Evolutionary conservation across 1,139 yeast species (phyloP), one percentile per base, ranked within the genome.

Genomic region (Candida labiduridarum): DNA sequence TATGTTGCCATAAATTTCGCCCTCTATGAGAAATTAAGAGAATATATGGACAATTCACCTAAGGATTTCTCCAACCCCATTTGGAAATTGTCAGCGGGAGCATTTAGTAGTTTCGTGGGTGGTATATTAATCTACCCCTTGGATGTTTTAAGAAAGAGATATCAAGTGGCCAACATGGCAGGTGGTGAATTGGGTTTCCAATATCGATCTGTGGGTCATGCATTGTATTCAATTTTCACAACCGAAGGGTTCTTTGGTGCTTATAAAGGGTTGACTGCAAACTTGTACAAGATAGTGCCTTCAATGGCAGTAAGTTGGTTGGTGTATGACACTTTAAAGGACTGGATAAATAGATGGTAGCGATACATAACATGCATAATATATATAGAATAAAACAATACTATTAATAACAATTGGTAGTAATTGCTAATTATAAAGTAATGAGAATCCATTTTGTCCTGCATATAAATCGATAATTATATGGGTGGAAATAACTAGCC

Each of bases 271-370:
- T 78, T 92, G 62, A 80, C 87, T 2, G 96, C 97, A 2, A 92
- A 92, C 63, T 75, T 92, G 64, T 85, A 90, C 71, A 92, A 92
- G 66, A 95, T 92, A 2, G 89, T 90, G 38, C 97, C 97, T 0
- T 85, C 95, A 8, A 92, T 92, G 94, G 98, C 98, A 2, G 91
- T 92, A 18, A 88, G 92, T 54, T 94, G 97, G 97, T 74, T 89
- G 52, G 83, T 89, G 54, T 92, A 88, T 67, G 98, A 92, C 64
- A 67, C 82, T 40, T 74, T 87, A 22, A 79, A 79, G 60, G 85
- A 67, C 14, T 54, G 60, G 31, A 67, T 76, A 16, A 64, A 64
- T 8, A 47, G 51, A 19, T 74, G 79, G 79, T 75, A 47, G 33
- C 27, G 40, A 45, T 15, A 19, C 12, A 11, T 18, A 36, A 22